These are phyloP conservation scores for Ustanciosporium gigantosporum DNA, from an alignment of 1,284 basidiomycete genomes.

Conservation along the genomic window DNA sequence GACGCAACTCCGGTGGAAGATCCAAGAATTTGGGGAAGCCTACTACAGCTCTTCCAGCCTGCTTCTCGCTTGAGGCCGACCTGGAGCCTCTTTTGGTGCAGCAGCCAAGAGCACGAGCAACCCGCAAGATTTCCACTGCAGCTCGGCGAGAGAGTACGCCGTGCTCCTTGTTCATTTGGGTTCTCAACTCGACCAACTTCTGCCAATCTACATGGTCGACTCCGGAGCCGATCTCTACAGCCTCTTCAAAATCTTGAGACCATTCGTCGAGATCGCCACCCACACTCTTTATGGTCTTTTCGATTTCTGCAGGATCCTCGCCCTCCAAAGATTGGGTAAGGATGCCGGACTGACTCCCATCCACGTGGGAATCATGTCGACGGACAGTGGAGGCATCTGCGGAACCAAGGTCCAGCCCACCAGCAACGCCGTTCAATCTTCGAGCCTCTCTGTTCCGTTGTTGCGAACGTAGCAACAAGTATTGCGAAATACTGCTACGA, in stretches of 20 bases:
- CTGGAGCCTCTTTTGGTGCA: neutral
- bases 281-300: neutral
- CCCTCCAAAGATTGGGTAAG: no score
- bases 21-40: neutral
- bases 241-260: neutral
- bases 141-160: neutral
- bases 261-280: slow-evolving; percentile 2
- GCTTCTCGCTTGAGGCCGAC: no score
- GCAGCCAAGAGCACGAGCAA: slow-evolving; percentile 17
- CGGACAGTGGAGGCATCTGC: no score
- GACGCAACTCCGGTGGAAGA: slow-evolving; percentile 23
- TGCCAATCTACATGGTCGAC: neutral
- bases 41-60: no score
- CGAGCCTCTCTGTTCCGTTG: no score
- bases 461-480: no score
- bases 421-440: no score
- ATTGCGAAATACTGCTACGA: no score
- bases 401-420: no score
- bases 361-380: no score
- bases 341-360: no score
- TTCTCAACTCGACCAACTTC: neutral
- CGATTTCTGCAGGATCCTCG: slow-evolving; percentile 9
- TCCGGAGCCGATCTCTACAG: neutral
- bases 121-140: slow-evolving; percentile 4
- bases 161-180: neutral